Evolutionary conservation across 1,139 yeast genomes (phyloP).

Genomic region (Yamadazyma siamensis): DNA sequence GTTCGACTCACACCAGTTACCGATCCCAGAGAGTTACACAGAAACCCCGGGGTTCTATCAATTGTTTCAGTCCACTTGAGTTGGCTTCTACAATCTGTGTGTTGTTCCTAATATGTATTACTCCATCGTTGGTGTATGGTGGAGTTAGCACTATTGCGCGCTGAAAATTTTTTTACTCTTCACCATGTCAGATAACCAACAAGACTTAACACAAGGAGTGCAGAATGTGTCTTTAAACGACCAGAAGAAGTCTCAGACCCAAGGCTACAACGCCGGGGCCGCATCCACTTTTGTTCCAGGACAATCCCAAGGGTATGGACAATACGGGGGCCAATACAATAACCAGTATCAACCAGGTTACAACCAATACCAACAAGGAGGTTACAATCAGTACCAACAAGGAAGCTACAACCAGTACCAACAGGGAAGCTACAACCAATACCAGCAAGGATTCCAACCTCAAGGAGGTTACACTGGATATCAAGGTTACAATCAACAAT

Average conservation of each 20-base stretch:
- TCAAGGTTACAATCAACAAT: conserved; percentile 6
- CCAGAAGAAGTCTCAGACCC: conserved; percentile 17
- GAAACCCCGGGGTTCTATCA: neutral
- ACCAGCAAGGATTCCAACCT: conserved; percentile 11
- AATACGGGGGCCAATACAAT: conserved; percentile 6
- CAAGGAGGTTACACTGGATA: conserved; percentile 1
- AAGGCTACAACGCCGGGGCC: conserved; percentile 10
- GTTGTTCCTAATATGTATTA: too few species aligned
- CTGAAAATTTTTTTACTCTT: conserved; percentile 10
- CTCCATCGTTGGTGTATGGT: conserved; percentile 4
- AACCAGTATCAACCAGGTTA: conserved; percentile 12
- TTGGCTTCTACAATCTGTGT: too few species aligned
- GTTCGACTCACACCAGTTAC: neutral
- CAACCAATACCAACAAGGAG: conserved; percentile 15
- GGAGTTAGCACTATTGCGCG: too few species aligned
- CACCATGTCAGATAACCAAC: conserved; percentile 48
- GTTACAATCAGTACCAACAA: conserved; percentile 11
- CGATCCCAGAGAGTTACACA: neutral
- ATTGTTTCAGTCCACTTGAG: too few species aligned
- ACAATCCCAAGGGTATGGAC: conserved; percentile 8
- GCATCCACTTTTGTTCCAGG: conserved; percentile 17
- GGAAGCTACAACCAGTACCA: conserved; percentile 8
- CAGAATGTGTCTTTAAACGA: conserved; percentile 43
- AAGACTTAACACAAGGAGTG: conserved; percentile 54
- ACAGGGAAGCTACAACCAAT: conserved; percentile 9